Percentiles rank a stretch among this genome's conserved stretches.
phyloP scores from a whole-genome alignment of 257 asterid genomes.

The Perilla frutescens region DNA sequence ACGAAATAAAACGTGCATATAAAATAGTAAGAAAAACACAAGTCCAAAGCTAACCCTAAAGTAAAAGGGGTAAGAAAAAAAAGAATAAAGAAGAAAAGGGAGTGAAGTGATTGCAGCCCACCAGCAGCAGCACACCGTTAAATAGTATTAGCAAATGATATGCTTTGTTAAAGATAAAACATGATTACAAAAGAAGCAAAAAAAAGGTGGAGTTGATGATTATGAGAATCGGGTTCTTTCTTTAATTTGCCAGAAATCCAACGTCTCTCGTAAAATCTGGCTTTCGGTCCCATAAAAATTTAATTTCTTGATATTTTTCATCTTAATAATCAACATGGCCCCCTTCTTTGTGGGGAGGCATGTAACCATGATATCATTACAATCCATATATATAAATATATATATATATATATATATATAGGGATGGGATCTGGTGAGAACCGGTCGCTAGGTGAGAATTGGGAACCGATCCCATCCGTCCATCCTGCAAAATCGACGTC shows the following conservation, averaged over 20 bases:
- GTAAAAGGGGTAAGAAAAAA: not conserved
- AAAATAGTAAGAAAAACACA: not conserved
- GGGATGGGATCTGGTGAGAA: no score
- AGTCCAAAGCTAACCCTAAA: not conserved
- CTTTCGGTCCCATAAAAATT: constrained; percentile 19
- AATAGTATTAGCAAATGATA: not conserved
- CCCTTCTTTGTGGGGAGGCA: constrained; percentile 32
- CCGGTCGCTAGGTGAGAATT: no score
- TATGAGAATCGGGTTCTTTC: constrained; percentile 41
- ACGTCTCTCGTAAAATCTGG: constrained; percentile 34
- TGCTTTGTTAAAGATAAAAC: constrained; percentile 35
- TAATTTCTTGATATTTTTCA: constrained; percentile 24
- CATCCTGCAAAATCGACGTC: no score
- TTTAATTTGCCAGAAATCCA: constrained; percentile 34
- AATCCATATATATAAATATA: constrained; percentile 34
- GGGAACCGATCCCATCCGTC: no score
- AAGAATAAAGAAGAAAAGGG: not conserved
- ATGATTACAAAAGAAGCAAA: constrained; percentile 27
- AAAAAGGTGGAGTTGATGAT: constrained; percentile 29
- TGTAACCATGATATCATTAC: constrained; percentile 36
- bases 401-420: no score
- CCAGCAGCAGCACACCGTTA: no score
- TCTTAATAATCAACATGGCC: constrained; percentile 23
- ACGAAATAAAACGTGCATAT: not conserved
- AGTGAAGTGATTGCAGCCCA: not conserved